Conservation (phyloP, 768 basidiomycete species). For the Lanmaoa rubissima region DNA sequence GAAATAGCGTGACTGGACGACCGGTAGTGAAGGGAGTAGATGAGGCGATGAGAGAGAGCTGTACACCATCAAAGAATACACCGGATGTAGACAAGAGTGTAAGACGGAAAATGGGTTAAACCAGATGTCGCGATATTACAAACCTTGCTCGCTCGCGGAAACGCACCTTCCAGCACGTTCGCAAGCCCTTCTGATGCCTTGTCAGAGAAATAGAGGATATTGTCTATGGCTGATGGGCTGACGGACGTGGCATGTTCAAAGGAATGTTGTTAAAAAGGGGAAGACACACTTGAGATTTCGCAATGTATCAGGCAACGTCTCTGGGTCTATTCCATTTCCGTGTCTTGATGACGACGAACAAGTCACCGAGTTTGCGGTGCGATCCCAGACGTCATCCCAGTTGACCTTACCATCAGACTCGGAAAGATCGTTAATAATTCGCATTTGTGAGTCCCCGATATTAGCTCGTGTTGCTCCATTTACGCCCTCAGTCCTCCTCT, state of each 20-base stretch:
- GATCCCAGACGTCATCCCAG: conserved; percentile 56
- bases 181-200: conserved; percentile 54
- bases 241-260: background rate
- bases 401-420: conserved; percentile 25
- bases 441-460: background rate
- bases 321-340: background rate
- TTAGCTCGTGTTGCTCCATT: background rate
- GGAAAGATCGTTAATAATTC: conserved; percentile 1
- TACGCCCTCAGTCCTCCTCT: conserved; percentile 12
- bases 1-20: conserved; percentile 66
- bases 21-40: conserved; percentile 83
- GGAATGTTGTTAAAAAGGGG: background rate
- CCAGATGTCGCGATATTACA: conserved; percentile 16
- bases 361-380: conserved; percentile 11
- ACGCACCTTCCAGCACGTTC: conserved; percentile 37
- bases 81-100: background rate
- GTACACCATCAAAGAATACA: background rate
- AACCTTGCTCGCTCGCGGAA: conserved; percentile 51
- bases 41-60: conserved; percentile 68
- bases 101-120: background rate
- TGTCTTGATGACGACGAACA: background rate
- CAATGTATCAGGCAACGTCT: conserved; percentile 40
- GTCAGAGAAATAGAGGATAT: conserved; percentile 57
- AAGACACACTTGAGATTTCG: conserved; percentile 28
- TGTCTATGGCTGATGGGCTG: conserved; percentile 19